Percentiles rank a stretch among this genome's conserved stretches.
Conservation (phyloP, 2,329 filamentous ascomycete genomes). For the Daldinia sp. region DNA sequence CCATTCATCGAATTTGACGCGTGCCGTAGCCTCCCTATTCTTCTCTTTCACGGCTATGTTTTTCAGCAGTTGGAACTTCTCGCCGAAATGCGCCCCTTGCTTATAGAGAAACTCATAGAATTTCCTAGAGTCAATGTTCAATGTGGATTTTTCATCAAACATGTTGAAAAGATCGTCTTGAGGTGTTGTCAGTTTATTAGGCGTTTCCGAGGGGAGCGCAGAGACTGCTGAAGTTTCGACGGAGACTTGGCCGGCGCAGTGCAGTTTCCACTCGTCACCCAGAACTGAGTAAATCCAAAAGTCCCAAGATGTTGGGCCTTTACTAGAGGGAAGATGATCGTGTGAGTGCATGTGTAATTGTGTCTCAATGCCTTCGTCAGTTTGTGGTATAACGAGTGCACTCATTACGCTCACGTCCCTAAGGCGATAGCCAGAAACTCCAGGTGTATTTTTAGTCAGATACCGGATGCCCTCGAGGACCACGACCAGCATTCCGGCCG, state of each 20-base stretch:
- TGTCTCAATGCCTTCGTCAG: conserved; percentile 21
- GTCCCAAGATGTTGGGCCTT: not conserved
- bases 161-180: not conserved
- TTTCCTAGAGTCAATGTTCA: not conserved
- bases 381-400: conserved; percentile 17
- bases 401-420: conserved; percentile 22
- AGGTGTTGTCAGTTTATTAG: not conserved
- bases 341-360: conserved; percentile 26
- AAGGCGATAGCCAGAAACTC: conserved; percentile 5
- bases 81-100: not conserved
- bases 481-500: not conserved
- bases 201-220: not conserved
- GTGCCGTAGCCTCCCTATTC: not conserved
- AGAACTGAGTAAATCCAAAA: conserved; percentile 2
- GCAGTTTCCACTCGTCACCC: not conserved
- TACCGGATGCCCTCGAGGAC: not conserved
- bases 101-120: not conserved
- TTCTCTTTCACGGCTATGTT: not conserved
- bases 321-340: not conserved
- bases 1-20: not conserved
- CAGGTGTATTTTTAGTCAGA: not conserved
- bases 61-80: not conserved
- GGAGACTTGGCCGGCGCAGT: not conserved
- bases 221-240: not conserved
- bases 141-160: not conserved